Conservation (phyloP, 495 filamentous ascomycete genomes). For the Aspergillus leporis region DNA sequence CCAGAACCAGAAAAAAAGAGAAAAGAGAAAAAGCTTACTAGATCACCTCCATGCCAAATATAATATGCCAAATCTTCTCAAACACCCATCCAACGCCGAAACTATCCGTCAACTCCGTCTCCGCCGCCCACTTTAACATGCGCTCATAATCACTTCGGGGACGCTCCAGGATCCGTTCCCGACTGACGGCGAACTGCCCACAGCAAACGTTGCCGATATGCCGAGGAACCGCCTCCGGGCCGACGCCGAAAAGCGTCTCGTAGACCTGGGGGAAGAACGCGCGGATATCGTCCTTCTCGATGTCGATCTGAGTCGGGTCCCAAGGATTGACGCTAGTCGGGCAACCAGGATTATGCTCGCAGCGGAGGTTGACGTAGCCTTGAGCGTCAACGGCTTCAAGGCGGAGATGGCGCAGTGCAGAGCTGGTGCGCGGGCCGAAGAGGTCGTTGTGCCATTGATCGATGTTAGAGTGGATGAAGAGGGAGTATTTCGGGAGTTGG, state of each 20-base stretch:
- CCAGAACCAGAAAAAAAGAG: not conserved
- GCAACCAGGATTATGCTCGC: conserved; percentile 39
- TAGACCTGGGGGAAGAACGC: conserved; percentile 38
- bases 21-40: conserved; percentile 31
- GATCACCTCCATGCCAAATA: conserved; percentile 41
- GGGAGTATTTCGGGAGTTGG: conserved; percentile 34
- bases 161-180: conserved; percentile 41
- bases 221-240: conserved; percentile 31
- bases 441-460: conserved; percentile 50
- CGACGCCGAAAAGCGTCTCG: conserved; percentile 32
- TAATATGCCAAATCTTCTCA: conserved; percentile 45
- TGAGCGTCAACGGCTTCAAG: conserved; percentile 37
- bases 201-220: conserved; percentile 49
- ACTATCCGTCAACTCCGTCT: conserved; percentile 34
- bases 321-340: conserved; percentile 34
- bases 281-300: conserved; percentile 38
- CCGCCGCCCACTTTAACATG: conserved; percentile 43
- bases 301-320: conserved; percentile 32
- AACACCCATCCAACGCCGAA: conserved; percentile 46
- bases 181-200: conserved; percentile 50
- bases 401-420: conserved; percentile 32
- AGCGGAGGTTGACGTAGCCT: conserved; percentile 47
- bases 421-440: conserved; percentile 33
- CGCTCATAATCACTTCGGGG: conserved; percentile 42
- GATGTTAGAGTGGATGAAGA: conserved; percentile 42